A percentile compares a stretch with the other conserved stretches of the same genome.
phyloP scores from a whole-genome alignment of 1,284 basidiomycete genomes.

The Puccinia horiana region DNA sequence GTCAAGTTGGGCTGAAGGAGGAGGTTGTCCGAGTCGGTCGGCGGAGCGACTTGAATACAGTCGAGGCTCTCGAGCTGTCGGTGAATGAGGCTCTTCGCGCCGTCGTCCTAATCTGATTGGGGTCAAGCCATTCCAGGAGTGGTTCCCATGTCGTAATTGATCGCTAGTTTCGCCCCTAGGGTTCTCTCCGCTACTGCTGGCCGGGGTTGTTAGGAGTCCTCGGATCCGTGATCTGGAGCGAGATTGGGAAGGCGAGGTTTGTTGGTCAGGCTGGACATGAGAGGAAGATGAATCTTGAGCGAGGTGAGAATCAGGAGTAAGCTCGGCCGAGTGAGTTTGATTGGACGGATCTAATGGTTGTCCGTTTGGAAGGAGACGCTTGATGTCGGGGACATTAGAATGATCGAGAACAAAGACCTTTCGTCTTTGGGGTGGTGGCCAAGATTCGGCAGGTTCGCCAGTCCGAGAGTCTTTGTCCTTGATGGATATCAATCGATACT shows the following conservation, averaged over 20 bases:
- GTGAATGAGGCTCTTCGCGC: neutral
- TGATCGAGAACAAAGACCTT: slow-evolving; percentile 32
- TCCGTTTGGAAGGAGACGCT: neutral
- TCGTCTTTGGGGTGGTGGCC: slow-evolving; percentile 33
- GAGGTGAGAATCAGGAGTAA: neutral
- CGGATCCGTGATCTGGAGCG: slow-evolving; percentile 2
- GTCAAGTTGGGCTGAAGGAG: neutral
- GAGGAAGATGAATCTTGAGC: neutral
- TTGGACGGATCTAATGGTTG: neutral
- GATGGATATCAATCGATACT: slow-evolving; percentile 32
- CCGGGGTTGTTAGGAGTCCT: neutral
- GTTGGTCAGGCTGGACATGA: neutral
- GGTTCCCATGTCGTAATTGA: neutral
- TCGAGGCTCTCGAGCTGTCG: neutral
- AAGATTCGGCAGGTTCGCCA: slow-evolving; percentile 29
- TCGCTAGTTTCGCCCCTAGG: neutral
- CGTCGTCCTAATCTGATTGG: neutral
- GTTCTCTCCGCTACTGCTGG: neutral
- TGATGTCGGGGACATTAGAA: slow-evolving; percentile 20
- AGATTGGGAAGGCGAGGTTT: neutral
- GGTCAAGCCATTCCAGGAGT: neutral
- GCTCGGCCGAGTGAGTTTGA: neutral
- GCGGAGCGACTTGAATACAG: slow-evolving; percentile 9
- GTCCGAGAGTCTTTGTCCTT: slow-evolving; percentile 31
- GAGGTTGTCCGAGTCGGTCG: neutral